Percentiles rank a stretch among this genome's conserved stretches.
These are phyloP conservation scores for Cystofilobasidium capitatum DNA, from an alignment of 768 basidiomycete species.

Conservation along the genomic window DNA sequence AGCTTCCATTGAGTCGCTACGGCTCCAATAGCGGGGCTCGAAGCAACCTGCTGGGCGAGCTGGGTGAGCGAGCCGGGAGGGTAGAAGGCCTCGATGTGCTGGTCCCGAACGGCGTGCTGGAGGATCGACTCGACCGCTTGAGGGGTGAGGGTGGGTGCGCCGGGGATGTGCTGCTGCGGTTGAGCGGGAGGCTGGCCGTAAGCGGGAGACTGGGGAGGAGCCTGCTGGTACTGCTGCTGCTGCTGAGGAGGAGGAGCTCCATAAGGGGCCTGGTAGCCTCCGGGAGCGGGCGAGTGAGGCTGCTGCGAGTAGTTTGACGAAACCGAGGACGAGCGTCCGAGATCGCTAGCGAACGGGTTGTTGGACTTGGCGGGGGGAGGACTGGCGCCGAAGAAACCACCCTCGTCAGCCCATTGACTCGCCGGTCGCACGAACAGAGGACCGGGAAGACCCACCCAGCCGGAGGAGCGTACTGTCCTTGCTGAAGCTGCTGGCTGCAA, in stretches of 20 bases:
- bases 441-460: background rate
- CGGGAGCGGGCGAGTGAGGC: slow-evolving; percentile 5
- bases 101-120: slow-evolving; percentile 30
- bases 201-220: background rate
- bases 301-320: background rate
- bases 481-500: background rate
- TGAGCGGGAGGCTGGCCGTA: slow-evolving; percentile 23
- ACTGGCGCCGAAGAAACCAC: too few species aligned
- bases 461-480: background rate
- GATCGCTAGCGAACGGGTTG: background rate
- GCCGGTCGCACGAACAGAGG: background rate
- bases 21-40: slow-evolving; percentile 36
- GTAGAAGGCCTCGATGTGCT: slow-evolving; percentile 43
- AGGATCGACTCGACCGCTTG: slow-evolving; percentile 16
- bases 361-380: background rate
- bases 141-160: slow-evolving; percentile 3
- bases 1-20: slow-evolving; percentile 41
- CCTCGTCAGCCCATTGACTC: too few species aligned
- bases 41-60: slow-evolving; percentile 40
- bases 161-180: background rate
- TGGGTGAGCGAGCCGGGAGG: slow-evolving; percentile 40
- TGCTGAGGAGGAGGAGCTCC: too few species aligned
- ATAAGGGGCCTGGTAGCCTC: too few species aligned
- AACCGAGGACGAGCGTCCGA: background rate
- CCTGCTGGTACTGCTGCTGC: slow-evolving; percentile 19